Conservation (phyloP, 768 basidiomycete genomes). For the Amanita muscaria region DNA sequence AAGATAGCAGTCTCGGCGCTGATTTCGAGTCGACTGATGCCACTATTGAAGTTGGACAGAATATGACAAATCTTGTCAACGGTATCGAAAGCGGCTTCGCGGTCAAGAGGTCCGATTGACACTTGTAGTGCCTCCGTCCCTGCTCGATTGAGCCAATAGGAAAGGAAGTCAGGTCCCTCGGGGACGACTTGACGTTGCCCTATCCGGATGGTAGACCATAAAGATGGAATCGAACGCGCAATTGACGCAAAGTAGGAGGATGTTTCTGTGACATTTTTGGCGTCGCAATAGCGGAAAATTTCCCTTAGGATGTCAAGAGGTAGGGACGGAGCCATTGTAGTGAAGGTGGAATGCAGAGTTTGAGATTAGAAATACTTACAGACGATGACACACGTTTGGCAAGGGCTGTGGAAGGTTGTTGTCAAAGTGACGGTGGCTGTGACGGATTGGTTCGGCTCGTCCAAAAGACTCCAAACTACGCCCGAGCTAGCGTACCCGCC, state of each 20-base stretch:
- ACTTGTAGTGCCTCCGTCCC: not conserved
- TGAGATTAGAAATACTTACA: too few relatives aligned
- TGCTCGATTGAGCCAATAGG: not conserved
- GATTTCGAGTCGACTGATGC: not conserved
- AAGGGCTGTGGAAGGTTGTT: too few relatives aligned
- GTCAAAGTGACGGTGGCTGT: too few relatives aligned
- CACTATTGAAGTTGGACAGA: not conserved
- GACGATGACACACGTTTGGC: too few relatives aligned
- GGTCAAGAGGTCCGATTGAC: not conserved
- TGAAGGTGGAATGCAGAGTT: too few relatives aligned
- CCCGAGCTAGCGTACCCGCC: too few relatives aligned
- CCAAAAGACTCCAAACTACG: too few relatives aligned
- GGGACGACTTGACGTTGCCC: not conserved
- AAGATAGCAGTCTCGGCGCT: not conserved
- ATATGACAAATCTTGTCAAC: not conserved
- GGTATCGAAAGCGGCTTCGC: not conserved
- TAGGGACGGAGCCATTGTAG: not conserved
- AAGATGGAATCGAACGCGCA: not conserved
- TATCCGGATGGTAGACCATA: not conserved
- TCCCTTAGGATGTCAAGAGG: not conserved
- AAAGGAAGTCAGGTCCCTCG: not conserved
- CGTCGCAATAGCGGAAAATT: too few relatives aligned
- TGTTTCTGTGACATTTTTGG: not conserved
- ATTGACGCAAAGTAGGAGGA: not conserved
- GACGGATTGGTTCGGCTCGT: too few relatives aligned